Conservation (phyloP, 1,284 basidiomycete genomes). For the Trametes hirsuta region DNA sequence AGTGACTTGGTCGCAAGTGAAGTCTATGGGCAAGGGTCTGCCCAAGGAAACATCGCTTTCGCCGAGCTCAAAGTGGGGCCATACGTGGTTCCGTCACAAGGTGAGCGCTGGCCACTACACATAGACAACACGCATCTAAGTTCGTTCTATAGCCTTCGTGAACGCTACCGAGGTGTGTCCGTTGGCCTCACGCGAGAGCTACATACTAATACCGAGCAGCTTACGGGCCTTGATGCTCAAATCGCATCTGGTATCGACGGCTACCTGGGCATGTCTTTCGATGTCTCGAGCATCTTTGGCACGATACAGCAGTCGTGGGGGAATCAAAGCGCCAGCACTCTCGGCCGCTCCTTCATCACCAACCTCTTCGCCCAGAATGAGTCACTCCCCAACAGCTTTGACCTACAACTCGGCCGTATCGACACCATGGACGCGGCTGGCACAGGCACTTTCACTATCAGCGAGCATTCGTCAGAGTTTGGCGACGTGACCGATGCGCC, state of each 20-base stretch:
- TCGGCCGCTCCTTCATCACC: slow-evolving; percentile 6
- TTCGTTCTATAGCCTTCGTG: not conserved
- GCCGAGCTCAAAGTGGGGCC: not conserved
- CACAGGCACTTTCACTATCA: slow-evolving; percentile 35
- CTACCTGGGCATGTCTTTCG: not conserved
- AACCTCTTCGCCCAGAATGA: slow-evolving; percentile 6
- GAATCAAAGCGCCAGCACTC: slow-evolving; percentile 17
- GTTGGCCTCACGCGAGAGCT: too few species aligned
- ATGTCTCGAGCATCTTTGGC: not conserved
- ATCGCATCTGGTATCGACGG: not conserved
- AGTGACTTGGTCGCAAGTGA: slow-evolving; percentile 22
- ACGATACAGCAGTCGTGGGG: not conserved
- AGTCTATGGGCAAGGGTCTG: not conserved
- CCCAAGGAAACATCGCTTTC: not conserved
- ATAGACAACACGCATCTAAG: not conserved
- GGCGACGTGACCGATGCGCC: slow-evolving; percentile 27
- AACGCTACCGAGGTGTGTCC: not conserved
- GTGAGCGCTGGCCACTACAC: slow-evolving; percentile 15
- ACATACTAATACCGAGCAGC: too few species aligned
- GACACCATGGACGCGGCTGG: slow-evolving; percentile 28
- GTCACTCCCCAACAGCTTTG: slow-evolving; percentile 33
- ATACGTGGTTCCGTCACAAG: slow-evolving; percentile 9
- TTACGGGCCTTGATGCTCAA: not conserved
- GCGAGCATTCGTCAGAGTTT: slow-evolving; percentile 30
- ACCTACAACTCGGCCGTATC: slow-evolving; percentile 33